phyloP scores from a whole-genome alignment of 75 land plant species.

The Gnetum montanum region DNA sequence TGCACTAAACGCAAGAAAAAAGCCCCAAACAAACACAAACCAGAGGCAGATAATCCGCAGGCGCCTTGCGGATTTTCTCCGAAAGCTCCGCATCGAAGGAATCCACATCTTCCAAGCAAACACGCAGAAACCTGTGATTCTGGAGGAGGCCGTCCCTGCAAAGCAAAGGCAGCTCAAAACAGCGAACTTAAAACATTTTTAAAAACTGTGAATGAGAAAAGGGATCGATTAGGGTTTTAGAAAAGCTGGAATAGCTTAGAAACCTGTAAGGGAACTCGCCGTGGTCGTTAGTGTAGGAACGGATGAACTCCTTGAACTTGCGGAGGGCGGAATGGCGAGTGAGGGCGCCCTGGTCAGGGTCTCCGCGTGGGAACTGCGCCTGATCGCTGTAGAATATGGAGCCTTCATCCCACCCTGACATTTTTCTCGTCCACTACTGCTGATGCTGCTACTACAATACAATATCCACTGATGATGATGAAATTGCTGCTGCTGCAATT shows the following conservation, averaged over 20 bases:
- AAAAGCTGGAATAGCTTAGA: not conserved
- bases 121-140: constrained; percentile 47
- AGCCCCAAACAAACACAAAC: no score
- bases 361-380: constrained; percentile 57
- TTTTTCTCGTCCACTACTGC: no score
- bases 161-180: not conserved
- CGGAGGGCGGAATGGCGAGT: constrained; percentile 64
- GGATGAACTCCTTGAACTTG: constrained; percentile 93
- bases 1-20: not conserved
- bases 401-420: constrained; percentile 99
- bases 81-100: constrained; percentile 66
- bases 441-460: no score
- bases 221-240: not conserved
- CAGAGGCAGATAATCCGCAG: constrained; percentile 86
- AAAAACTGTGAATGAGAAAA: not conserved
- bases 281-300: constrained; percentile 53
- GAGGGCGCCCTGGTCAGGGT: constrained; percentile 23
- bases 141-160: constrained; percentile 76
- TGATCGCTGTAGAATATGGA: constrained; percentile 98
- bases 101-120: constrained; percentile 76
- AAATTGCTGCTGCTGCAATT: no score
- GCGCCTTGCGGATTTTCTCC: constrained; percentile 51
- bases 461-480: no score
- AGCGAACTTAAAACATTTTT: not conserved
- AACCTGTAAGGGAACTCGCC: constrained; percentile 81